A percentile compares a stretch with the other conserved stretches of the same genome.
These are phyloP conservation scores for Delphinella strobiligena DNA, from an alignment of 2,329 filamentous ascomycete species.

Conservation along the genomic window DNA sequence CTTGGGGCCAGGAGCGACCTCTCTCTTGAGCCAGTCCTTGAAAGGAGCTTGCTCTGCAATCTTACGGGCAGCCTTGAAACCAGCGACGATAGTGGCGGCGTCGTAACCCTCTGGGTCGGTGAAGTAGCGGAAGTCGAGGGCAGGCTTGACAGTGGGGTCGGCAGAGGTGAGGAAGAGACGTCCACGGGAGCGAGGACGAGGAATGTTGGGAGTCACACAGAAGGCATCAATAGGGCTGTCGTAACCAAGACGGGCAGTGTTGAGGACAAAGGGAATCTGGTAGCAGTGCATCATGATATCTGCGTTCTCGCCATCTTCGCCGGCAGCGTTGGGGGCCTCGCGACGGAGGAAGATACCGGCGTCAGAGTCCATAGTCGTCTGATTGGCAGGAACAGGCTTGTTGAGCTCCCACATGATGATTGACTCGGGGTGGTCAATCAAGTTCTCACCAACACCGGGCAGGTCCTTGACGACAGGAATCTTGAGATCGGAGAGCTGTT, in stretches of 20 bases:
- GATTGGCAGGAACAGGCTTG: constrained; percentile 61
- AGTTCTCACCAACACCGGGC: constrained; percentile 51
- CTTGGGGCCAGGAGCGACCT: constrained; percentile 65
- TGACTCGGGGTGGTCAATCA: constrained; percentile 52
- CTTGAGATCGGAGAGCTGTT: constrained; percentile 33
- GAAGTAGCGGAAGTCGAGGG: constrained; percentile 82
- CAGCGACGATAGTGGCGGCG: constrained; percentile 66
- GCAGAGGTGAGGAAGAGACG: constrained; percentile 64
- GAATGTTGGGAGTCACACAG: constrained; percentile 90
- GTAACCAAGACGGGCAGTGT: constrained; percentile 68
- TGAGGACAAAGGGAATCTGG: constrained; percentile 83
- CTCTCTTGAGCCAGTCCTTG: constrained; percentile 70
- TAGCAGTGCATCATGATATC: constrained; percentile 97
- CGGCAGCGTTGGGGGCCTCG: constrained; percentile 56
- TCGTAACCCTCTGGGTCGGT: constrained; percentile 79
- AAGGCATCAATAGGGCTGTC: constrained; percentile 63
- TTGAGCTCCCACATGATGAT: constrained; percentile 72
- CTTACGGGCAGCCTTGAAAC: constrained; percentile 64
- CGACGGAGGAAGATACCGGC: constrained; percentile 80
- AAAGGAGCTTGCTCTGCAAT: constrained; percentile 66
- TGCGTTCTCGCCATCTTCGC: constrained; percentile 59
- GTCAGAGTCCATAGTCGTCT: constrained; percentile 86
- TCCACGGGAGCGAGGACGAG: constrained; percentile 66
- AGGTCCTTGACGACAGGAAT: constrained; percentile 47
- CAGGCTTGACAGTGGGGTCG: constrained; percentile 66